Conservation (phyloP, 805 yeast species). For the Spathaspora sp. region DNA sequence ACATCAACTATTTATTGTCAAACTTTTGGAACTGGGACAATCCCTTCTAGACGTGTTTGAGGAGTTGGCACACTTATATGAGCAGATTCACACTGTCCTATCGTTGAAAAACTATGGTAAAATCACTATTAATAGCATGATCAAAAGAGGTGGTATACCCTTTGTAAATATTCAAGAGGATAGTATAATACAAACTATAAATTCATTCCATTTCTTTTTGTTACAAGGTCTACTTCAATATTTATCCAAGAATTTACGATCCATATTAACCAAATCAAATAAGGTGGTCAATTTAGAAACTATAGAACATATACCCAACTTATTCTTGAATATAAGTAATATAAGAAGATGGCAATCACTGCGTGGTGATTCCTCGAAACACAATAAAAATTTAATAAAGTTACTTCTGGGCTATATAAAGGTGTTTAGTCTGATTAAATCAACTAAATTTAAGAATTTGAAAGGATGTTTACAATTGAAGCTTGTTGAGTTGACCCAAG, state of each 20-base stretch:
- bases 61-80: constrained; percentile 7
- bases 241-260: constrained; percentile 15
- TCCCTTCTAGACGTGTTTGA: constrained; percentile 8
- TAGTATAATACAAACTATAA: constrained; percentile 9
- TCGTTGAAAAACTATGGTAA: neutral
- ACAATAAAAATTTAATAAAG: constrained; percentile 19
- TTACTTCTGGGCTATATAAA: constrained; percentile 23
- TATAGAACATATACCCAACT: constrained; percentile 12
- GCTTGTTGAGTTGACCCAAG: constrained; percentile 9
- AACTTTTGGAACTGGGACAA: constrained; percentile 16
- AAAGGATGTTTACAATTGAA: constrained; percentile 11
- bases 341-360: constrained; percentile 20
- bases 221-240: constrained; percentile 24
- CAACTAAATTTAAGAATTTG: constrained; percentile 1
- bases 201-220: constrained; percentile 26
- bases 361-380: constrained; percentile 11
- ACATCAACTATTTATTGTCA: constrained; percentile 25
- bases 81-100: neutral
- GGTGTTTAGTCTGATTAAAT: constrained; percentile 12
- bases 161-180: constrained; percentile 6
- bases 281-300: constrained; percentile 7
- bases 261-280: constrained; percentile 9
- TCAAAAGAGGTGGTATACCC: constrained; percentile 8
- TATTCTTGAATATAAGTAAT: constrained; percentile 15
- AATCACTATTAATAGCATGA: constrained; percentile 1